Percentiles rank a stretch among this genome's conserved stretches.
phyloP scores from a whole-genome alignment of 2,329 filamentous ascomycete species.

The Cercospora beticola region DNA sequence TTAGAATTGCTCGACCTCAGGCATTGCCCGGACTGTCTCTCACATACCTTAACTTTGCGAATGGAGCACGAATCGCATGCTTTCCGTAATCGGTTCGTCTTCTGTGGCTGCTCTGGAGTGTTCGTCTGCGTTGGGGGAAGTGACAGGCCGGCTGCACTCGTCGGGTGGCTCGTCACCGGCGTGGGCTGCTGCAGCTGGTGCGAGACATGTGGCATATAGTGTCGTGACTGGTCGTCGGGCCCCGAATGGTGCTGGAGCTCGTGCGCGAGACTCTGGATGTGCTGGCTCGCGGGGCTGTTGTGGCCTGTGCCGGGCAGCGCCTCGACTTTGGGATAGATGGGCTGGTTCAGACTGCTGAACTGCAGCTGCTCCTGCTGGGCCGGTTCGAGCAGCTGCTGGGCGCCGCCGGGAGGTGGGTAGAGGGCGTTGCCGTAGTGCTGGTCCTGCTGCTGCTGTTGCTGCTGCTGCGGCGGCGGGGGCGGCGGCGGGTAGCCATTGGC shows the following conservation, averaged over 20 bases:
- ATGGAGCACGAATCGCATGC: slow-evolving; percentile 44
- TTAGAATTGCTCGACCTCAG: not conserved
- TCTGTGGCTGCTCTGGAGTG: slow-evolving; percentile 33
- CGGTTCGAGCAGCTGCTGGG: slow-evolving; percentile 37
- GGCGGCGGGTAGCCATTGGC: slow-evolving; percentile 29
- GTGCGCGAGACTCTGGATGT: slow-evolving; percentile 36
- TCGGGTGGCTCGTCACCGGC: slow-evolving; percentile 27
- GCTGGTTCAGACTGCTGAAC: slow-evolving; percentile 37
- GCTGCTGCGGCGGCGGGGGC: slow-evolving; percentile 35
- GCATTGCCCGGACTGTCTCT: not conserved
- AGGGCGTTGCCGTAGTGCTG: slow-evolving; percentile 39
- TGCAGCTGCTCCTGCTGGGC: slow-evolving; percentile 37
- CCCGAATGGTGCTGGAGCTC: slow-evolving; percentile 34
- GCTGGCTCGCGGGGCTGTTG: slow-evolving; percentile 31
- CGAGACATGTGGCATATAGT: slow-evolving; percentile 34
- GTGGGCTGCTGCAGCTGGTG: slow-evolving; percentile 32
- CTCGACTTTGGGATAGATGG: slow-evolving; percentile 40
- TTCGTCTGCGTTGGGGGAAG: slow-evolving; percentile 27
- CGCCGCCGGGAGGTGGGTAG: slow-evolving; percentile 34
- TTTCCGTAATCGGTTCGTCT: slow-evolving; percentile 42
- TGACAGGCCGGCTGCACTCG: slow-evolving; percentile 26
- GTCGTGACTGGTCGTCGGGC: slow-evolving; percentile 35
- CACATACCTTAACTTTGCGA: slow-evolving; percentile 42
- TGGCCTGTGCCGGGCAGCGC: slow-evolving; percentile 27
- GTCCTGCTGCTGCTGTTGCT: slow-evolving; percentile 31